Evolutionary conservation across 1,139 yeast species (phyloP).

Genomic region (Suhomyces guaymorum): DNA sequence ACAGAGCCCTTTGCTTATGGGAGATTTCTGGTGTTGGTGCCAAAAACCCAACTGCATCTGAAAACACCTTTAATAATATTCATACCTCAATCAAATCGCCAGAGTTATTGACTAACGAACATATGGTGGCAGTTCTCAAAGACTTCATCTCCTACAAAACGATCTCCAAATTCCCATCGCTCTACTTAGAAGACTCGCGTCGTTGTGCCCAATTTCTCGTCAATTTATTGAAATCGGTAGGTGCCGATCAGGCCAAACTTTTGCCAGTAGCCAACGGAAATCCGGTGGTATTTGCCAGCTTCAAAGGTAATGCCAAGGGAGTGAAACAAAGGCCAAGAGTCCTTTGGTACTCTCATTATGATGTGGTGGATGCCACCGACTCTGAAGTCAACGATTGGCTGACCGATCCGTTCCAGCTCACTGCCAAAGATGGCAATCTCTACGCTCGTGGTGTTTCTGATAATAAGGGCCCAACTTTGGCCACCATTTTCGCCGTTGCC

Average conservation of each 20-base stretch:
- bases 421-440: conserved; percentile 79
- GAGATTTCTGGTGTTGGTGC: conserved; percentile 30
- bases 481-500: conserved; percentile 86
- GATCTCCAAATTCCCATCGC: conserved; percentile 68
- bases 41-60: conserved; percentile 3
- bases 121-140: conserved; percentile 61
- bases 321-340: conserved; percentile 39
- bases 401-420: conserved; percentile 74
- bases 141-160: conserved; percentile 71
- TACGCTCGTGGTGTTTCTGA: conserved; percentile 94
- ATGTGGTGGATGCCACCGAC: conserved; percentile 67
- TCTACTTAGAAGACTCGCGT: conserved; percentile 75
- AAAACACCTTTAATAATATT: too few relatives aligned
- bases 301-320: conserved; percentile 44
- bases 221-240: conserved; percentile 62
- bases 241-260: conserved; percentile 68
- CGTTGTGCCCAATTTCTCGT: conserved; percentile 80
- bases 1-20: conserved; percentile 38
- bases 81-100: conserved; percentile 26
- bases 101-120: conserved; percentile 56
- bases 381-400: conserved; percentile 61
- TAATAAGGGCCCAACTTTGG: conserved; percentile 92
- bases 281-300: conserved; percentile 80
- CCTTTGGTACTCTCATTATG: conserved; percentile 94
- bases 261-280: conserved; percentile 75